Percentiles rank a stretch among this genome's conserved stretches.
Evolutionary conservation across 257 asterid genomes (phyloP).

Genomic region (Solanum lignicaule): DNA sequence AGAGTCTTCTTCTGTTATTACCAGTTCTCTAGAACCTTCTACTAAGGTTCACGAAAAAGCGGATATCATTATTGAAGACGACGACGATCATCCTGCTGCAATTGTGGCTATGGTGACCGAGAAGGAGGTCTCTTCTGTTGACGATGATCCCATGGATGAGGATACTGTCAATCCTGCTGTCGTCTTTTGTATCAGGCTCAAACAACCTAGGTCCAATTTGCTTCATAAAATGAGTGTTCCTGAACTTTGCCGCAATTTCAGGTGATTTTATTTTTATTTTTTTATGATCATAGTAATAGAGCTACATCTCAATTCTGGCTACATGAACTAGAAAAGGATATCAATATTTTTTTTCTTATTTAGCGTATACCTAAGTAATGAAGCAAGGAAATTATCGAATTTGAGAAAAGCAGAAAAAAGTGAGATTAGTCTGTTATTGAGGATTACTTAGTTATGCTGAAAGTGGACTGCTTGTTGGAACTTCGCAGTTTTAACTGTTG

Average conservation of each 20-base stretch:
- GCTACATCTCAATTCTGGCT: background rate
- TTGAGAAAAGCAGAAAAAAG: background rate
- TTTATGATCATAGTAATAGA: background rate
- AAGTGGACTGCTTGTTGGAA: background rate
- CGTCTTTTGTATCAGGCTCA: constrained; percentile 69
- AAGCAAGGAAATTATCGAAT: background rate
- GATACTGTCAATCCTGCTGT: constrained; percentile 49
- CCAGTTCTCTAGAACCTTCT: constrained; percentile 18
- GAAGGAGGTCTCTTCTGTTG: constrained; percentile 25
- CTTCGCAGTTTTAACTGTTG: background rate
- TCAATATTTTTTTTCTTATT: background rate
- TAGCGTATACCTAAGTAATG: background rate
- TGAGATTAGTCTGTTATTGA: background rate
- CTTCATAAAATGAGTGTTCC: constrained; percentile 95
- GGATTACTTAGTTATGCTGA: background rate
- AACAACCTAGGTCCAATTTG: constrained; percentile 74
- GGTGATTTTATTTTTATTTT: constrained; percentile 24
- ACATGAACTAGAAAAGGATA: background rate
- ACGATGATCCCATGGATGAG: constrained; percentile 60
- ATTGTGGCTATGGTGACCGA: constrained; percentile 26
- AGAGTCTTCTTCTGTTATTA: constrained; percentile 30
- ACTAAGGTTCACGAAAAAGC: constrained; percentile 23
- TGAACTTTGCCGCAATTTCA: constrained; percentile 93
- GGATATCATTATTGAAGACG: constrained; percentile 6
- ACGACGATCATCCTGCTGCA: constrained; percentile 19